Conservation (phyloP, 2,329 filamentous ascomycete genomes). For the Rosellinia necatrix region DNA sequence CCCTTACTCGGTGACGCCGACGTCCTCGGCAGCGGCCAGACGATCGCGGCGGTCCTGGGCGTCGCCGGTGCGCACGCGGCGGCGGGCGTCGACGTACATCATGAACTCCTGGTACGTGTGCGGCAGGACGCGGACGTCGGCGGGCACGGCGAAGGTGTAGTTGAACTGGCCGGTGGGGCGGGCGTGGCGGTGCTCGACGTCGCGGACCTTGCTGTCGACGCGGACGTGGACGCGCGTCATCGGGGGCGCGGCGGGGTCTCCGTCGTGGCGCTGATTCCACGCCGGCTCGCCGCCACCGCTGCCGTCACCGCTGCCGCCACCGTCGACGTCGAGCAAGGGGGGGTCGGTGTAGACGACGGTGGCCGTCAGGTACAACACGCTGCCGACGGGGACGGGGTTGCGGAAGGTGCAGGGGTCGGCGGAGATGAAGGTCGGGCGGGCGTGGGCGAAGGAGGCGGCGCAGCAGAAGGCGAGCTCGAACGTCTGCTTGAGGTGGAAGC, state of each 20-base stretch:
- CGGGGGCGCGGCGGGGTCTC: slow-evolving; percentile 35
- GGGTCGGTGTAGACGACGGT: slow-evolving; percentile 75
- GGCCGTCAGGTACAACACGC: slow-evolving; percentile 74
- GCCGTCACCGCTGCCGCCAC: too few species aligned
- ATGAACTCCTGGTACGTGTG: slow-evolving; percentile 49
- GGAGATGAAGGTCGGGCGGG: slow-evolving; percentile 71
- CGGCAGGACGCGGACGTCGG: slow-evolving; percentile 45
- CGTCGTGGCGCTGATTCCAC: too few species aligned
- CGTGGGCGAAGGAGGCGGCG: slow-evolving; percentile 71
- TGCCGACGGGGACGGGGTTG: slow-evolving; percentile 75
- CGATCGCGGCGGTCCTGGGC: slow-evolving; percentile 31
- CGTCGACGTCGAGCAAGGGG: slow-evolving; percentile 49
- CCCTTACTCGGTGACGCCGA: slow-evolving; percentile 13
- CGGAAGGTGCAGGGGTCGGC: slow-evolving; percentile 76
- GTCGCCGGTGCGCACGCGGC: slow-evolving; percentile 44
- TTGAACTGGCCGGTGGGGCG: slow-evolving; percentile 76
- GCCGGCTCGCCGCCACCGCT: slow-evolving; percentile 51
- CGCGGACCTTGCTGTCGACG: slow-evolving; percentile 72
- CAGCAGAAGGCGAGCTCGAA: slow-evolving; percentile 80
- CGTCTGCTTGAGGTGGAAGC: slow-evolving; percentile 73
- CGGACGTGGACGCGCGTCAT: slow-evolving; percentile 66
- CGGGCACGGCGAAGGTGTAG: slow-evolving; percentile 60
- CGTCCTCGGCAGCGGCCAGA: not conserved
- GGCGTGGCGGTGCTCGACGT: slow-evolving; percentile 65
- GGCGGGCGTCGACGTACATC: slow-evolving; percentile 50